Base-by-base conservation (phyloP, 345 rosid species). In the Citrus mangshanensis region DNA sequence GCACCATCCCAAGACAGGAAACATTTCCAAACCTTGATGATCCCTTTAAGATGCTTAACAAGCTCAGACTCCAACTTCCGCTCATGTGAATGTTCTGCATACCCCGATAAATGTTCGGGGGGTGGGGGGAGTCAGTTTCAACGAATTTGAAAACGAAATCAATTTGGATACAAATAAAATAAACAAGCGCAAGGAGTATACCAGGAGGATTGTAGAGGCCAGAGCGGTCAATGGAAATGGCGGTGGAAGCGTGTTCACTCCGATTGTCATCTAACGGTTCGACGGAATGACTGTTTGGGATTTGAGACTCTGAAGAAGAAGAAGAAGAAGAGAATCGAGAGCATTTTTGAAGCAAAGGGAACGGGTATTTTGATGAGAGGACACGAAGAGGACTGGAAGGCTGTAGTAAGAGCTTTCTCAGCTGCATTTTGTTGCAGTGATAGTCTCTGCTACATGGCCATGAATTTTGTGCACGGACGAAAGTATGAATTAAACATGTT, bases 21-120 rank as follows among this genome's bases (percentile, higher is more conserved):
- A 0, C 35, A 14, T 1, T 4, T 27, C n/a, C 46, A 55, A 72
- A 95, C 99, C 97, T 92, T 95, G 81, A 92, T 95, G 79, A 92
- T 85, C 63, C 95, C 93, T 82, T 91, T 92, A 83, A 95, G 97
- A 84, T 93, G 97, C 84, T 93, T 93, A 78, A 88, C 93, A 63
- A 95, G 98, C 86, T 91, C 98, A 4, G 98, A 86, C 30, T 88
- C 98, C 46, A 86, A 59, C 21, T 76, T 68, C 49, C 82, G 83
- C 61, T 83, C 92, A 79, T 90, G 97, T 70, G 93, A 91, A 84
- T 91, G 96, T 76, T 86, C 98, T 91, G 73, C 72, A 73, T 73
- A 55, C 38, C 79, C 49, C 34, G 51, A 61, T 3, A 72, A 70
- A 49, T 12, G 51, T 12, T 35, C 6, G 49, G 51, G 63, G 72